These are phyloP conservation scores for Trametes cingulata DNA, from an alignment of 768 basidiomycete species.

Conservation along the genomic window DNA sequence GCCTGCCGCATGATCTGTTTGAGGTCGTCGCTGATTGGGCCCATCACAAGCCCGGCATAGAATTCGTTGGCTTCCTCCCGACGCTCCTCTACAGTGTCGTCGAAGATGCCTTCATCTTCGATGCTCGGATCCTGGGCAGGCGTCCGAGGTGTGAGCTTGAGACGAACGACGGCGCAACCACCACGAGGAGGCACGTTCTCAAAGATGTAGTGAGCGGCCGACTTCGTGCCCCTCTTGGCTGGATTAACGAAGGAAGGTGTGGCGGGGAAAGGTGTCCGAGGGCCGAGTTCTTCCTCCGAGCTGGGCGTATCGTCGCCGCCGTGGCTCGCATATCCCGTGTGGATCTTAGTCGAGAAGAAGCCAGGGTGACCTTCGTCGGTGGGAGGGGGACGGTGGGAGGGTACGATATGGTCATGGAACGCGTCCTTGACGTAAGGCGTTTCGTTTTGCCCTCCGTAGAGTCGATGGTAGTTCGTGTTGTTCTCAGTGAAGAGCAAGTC, in stretches of 20 bases:
- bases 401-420: slow-evolving; percentile 97
- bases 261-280: slow-evolving; percentile 59
- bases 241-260: slow-evolving; percentile 77
- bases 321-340: slow-evolving; percentile 26
- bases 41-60: slow-evolving; percentile 76
- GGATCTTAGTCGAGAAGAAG: slow-evolving; percentile 51
- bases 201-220: slow-evolving; percentile 90
- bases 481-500: slow-evolving; percentile 95
- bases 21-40: slow-evolving; percentile 88
- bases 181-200: slow-evolving; percentile 84
- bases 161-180: slow-evolving; percentile 91
- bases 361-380: slow-evolving; percentile 38
- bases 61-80: slow-evolving; percentile 96
- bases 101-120: slow-evolving; percentile 87
- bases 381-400: slow-evolving; percentile 69
- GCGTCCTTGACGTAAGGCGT: slow-evolving; percentile 91
- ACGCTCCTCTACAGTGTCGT: slow-evolving; percentile 86
- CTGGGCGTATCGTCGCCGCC: slow-evolving; percentile 34
- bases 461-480: slow-evolving; percentile 90
- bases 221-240: slow-evolving; percentile 84
- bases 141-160: slow-evolving; percentile 83
- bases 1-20: slow-evolving; percentile 97
- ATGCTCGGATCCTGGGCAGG: slow-evolving; percentile 77
- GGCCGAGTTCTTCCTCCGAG: slow-evolving; percentile 47
- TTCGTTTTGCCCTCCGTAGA: slow-evolving; percentile 87